Evolutionary conservation across 306 rosid genomes (phyloP).

Genomic region (Prunus padus): DNA sequence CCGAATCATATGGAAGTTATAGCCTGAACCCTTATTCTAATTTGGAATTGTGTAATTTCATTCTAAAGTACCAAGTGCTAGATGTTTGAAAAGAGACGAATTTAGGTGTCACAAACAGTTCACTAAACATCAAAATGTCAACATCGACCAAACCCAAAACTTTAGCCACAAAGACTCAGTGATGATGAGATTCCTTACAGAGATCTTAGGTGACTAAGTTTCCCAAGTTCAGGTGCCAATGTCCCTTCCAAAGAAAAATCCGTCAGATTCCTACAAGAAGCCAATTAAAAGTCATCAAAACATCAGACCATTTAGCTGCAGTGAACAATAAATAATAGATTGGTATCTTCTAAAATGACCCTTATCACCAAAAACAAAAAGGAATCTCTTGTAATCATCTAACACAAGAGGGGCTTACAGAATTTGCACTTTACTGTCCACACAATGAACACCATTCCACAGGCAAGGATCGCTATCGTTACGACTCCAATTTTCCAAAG

Average conservation of each 20-base stretch:
- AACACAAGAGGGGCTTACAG: conserved; percentile 55
- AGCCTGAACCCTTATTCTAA: too few species aligned
- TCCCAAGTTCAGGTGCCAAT: conserved; percentile 80
- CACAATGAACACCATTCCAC: conserved; percentile 76
- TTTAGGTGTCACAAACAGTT: conserved; percentile 4
- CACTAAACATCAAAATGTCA: background rate
- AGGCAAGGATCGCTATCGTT: conserved; percentile 62
- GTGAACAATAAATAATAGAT: background rate
- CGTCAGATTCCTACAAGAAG: conserved; percentile 58
- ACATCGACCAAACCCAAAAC: background rate
- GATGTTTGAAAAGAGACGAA: background rate
- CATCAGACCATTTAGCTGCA: background rate
- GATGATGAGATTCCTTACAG: conserved; percentile 52
- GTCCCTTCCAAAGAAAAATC: conserved; percentile 72
- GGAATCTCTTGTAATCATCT: background rate
- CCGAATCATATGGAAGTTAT: too few species aligned
- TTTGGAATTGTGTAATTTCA: background rate
- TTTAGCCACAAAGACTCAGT: background rate
- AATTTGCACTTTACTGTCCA: conserved; percentile 54
- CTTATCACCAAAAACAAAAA: background rate
- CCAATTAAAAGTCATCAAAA: conserved; percentile 20
- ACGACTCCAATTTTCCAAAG: conserved; percentile 69
- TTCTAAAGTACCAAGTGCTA: background rate
- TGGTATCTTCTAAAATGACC: background rate
- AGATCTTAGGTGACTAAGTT: conserved; percentile 55